A percentile compares a stretch with the other conserved stretches of the same genome.
These are phyloP conservation scores for Lithospermum erythrorhizon DNA, from an alignment of 257 asterid genomes.

Conservation along the genomic window DNA sequence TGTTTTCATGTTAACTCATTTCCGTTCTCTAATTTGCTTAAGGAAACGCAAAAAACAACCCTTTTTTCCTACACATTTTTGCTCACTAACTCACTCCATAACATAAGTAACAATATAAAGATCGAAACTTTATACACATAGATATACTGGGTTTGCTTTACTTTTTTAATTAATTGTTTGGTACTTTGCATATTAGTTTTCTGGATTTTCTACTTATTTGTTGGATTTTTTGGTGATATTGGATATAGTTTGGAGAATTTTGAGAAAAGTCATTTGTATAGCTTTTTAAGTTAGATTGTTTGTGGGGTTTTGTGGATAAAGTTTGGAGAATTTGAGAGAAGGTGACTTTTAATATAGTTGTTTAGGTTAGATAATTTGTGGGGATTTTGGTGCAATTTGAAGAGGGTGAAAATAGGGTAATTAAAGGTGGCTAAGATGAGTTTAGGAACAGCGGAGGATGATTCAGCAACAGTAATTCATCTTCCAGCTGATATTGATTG, in stretches of 20 bases:
- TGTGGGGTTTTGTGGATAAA: neutral
- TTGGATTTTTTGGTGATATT: neutral
- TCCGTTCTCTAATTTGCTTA: neutral
- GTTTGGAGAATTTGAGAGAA: neutral
- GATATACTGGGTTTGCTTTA: neutral
- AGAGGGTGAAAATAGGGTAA: neutral
- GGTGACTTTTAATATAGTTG: too few relatives aligned
- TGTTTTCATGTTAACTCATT: neutral
- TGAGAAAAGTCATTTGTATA: neutral
- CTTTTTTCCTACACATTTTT: neutral
- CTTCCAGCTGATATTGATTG: slow-evolving; percentile 95
- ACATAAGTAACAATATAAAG: too few relatives aligned
- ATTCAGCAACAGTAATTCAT: slow-evolving; percentile 69
- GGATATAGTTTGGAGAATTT: neutral
- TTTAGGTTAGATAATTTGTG: slow-evolving; percentile 3
- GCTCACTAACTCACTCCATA: neutral
- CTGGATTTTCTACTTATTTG: neutral
- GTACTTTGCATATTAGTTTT: neutral
- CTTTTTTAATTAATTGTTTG: too few relatives aligned
- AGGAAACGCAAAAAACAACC: neutral
- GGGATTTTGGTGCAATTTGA: neutral
- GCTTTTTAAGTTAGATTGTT: slow-evolving; percentile 4
- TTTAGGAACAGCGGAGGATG: slow-evolving; percentile 63
- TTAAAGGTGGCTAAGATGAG: slow-evolving; percentile 80
- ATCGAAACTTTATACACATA: neutral